Conservation (phyloP, 108 stramenopile species). For the Nitzschia sp. region DNA sequence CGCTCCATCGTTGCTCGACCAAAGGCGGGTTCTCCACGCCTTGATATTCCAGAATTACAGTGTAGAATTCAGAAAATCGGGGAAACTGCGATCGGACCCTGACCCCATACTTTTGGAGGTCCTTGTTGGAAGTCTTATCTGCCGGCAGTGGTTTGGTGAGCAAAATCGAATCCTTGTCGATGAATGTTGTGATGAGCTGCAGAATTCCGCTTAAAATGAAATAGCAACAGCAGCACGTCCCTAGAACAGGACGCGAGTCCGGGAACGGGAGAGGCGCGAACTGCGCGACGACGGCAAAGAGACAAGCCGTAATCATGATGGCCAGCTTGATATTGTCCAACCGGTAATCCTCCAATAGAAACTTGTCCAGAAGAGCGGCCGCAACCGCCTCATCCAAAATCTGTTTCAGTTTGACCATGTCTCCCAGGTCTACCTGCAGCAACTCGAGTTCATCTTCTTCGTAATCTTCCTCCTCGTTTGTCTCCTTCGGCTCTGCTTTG, state of each 20-base stretch:
- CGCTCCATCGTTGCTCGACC: conserved; percentile 79
- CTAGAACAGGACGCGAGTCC: conserved; percentile 83
- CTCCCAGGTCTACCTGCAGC: conserved; percentile 93
- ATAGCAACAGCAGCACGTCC: conserved; percentile 89
- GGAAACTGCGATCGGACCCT: conserved; percentile 83
- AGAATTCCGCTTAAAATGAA: conserved; percentile 89
- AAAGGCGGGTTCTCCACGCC: conserved; percentile 38
- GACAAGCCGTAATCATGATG: conserved; percentile 89
- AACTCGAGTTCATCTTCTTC: conserved; percentile 70
- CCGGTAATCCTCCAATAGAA: conserved; percentile 77
- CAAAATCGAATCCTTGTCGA: conserved; percentile 92
- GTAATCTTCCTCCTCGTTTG: conserved; percentile 23
- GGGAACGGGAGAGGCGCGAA: conserved; percentile 94
- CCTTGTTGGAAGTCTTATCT: conserved; percentile 51
- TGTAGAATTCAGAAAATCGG: conserved; percentile 87
- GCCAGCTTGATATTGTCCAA: conserved; percentile 92
- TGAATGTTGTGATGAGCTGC: conserved; percentile 91
- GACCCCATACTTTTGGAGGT: conserved; percentile 66
- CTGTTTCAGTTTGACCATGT: conserved; percentile 96
- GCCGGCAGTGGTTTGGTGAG: conserved; percentile 65
- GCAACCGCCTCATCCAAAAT: conserved; percentile 94
- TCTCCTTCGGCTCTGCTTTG: conserved; percentile 4
- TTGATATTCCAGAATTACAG: conserved; percentile 79
- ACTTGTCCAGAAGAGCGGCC: conserved; percentile 55
- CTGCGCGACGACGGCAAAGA: conserved; percentile 92